Evolutionary conservation across 164 flowering plant genomes (phyloP), one percentile per base, ranked within the genome.

Genomic region (Aristolochia californica): DNA sequence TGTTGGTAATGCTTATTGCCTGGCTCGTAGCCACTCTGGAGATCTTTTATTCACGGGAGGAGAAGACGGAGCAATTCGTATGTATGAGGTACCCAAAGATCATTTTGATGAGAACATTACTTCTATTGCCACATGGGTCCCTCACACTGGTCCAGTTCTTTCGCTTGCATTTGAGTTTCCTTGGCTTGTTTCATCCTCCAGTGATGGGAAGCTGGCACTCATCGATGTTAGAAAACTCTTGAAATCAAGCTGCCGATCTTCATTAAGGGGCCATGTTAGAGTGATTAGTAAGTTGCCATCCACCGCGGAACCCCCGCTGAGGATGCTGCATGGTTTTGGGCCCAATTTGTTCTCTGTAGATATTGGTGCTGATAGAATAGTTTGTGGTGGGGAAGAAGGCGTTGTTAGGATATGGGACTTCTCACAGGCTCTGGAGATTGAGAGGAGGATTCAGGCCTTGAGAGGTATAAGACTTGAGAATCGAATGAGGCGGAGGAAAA

Each of bases 101-200:
- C 13, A 51, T 16, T 9, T 2, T 25, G 70, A 69, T 23, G 49
- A 43, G 23, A 53, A 59, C 48, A 59, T 72, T 44, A 44, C 28
- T 38, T 69, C 55, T 23, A 73, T 83, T 17, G 95, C 93, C 18
- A 71, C 83, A 26, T 91, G 95, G 96, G 68, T 64, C 64, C 89
- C 96, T 59, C 98, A 91, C 62, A 51, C 80, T 0, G 86, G 87
- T n/a, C 69, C 91, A 52, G 86, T 88, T 28, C 24, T 77, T 49
- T 83, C 97, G 15, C 85, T 91, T 55, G 82, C 93, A 14, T 91
- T 91, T 67, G 98, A 88, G 80, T 88, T 83, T 66, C 98, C 98
- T 12, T 91, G 97, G 96, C 86, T 91, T 63, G 88, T 87, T 28
- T 91, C 97, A 21, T 85, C 93, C 45, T 86, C 98, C 15, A 70